Conservation (phyloP, 768 basidiomycete genomes). For the Podaxis sp. region DNA sequence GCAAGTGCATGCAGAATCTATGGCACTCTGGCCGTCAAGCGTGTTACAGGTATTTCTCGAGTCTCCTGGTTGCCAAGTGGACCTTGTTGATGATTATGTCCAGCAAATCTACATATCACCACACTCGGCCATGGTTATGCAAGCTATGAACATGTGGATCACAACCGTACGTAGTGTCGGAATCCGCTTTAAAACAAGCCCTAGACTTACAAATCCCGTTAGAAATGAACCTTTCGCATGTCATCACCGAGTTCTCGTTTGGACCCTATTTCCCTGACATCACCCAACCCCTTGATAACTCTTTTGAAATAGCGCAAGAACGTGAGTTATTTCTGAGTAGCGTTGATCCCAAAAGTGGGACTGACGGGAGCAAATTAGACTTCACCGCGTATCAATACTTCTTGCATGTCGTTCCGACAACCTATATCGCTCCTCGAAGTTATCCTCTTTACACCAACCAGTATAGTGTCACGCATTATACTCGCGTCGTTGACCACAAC, state of each 20-base stretch:
- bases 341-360: background rate
- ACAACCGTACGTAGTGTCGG: conserved; percentile 56
- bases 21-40: conserved; percentile 81
- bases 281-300: conserved; percentile 89
- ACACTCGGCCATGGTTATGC: conserved; percentile 94
- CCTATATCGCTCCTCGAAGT: conserved; percentile 77
- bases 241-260: conserved; percentile 96
- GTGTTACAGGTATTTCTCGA: conserved; percentile 69
- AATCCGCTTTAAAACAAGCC: background rate
- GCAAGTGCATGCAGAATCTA: conserved; percentile 84
- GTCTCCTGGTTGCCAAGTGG: background rate
- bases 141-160: conserved; percentile 84
- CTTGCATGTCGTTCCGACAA: conserved; percentile 93
- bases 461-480: conserved; percentile 95
- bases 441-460: conserved; percentile 71
- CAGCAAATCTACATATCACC: conserved; percentile 92
- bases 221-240: conserved; percentile 78
- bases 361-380: conserved; percentile 38
- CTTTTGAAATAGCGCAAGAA: conserved; percentile 70
- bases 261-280: conserved; percentile 96
- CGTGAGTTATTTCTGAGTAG: conserved; percentile 42
- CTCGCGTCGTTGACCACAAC: conserved; percentile 69
- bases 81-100: background rate
- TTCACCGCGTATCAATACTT: conserved; percentile 95
- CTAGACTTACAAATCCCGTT: background rate